Base-by-base conservation (phyloP, 805 yeast species). In the Candida namnaoensis region DNA sequence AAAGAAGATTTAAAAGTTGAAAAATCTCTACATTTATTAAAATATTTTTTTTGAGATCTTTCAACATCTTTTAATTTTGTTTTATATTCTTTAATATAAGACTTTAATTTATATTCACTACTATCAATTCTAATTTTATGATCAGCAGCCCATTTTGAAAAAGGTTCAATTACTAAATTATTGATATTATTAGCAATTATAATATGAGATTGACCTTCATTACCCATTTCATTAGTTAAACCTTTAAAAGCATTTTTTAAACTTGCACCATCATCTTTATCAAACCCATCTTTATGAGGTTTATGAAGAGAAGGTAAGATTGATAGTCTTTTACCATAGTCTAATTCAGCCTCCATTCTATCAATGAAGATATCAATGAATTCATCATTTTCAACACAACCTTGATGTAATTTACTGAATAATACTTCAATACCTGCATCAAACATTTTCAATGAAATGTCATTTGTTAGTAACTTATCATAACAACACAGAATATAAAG, bases 1-100 rank as follows among this genome's bases (percentile, higher is more conserved):
- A 66, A 66, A 36, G 68, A 69, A 1, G 71, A 60, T 48, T 70
- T 75, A 53, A 76, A 71, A 42, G 82, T 86, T 57, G 86, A 95
- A 41, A 83, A 66, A 45, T 77, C 64, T 40, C 95, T 66, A 58
- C 93, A 85, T 55, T 81, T 82, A 60, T 80, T 83, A 68, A 82
- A 85, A 58, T 87, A 87, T 43, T 72, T 73, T 58, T 75, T 79
- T 57, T 79, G 87, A 36, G 68, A 52, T 47, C 74, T 67, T 37
- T 76, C 83, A 40, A 80, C 76, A 32, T 61, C 58, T 12, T 58
- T 56, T 47, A 68, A 62, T 34, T 65, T 70, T 40, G 62, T 67
- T 38, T 75, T 74, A 57, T 76, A 83, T 38, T 61, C 66, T 49
- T 71, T 72, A 37, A 76, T 68, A 47, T 76, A 78, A 19, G 64